Conservation (phyloP, 1,139 yeast genomes). For the Suhomyces chickasaworum region DNA sequence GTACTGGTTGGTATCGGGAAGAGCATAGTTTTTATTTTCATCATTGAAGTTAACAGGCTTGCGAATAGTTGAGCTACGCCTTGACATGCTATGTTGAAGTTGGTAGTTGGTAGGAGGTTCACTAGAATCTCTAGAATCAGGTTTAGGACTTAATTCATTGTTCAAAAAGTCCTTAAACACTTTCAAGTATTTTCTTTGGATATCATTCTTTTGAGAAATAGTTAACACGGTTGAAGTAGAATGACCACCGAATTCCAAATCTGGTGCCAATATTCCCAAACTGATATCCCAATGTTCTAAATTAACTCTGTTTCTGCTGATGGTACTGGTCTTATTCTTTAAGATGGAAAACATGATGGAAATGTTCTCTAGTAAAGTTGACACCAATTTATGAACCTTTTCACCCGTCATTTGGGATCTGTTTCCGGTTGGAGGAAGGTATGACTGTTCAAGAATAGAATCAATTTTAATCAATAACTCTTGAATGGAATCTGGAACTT, state of each 20-base stretch:
- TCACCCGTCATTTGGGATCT: slow-evolving; percentile 14
- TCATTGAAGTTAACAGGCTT: slow-evolving; percentile 15
- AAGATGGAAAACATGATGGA: slow-evolving; percentile 36
- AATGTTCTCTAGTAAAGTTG: slow-evolving; percentile 36
- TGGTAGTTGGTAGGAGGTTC: background rate
- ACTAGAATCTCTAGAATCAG: slow-evolving; percentile 7
- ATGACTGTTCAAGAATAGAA: slow-evolving; percentile 30
- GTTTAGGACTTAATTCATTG: slow-evolving; percentile 28
- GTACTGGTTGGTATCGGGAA: slow-evolving; percentile 42
- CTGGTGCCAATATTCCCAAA: slow-evolving; percentile 37
- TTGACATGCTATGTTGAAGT: slow-evolving; percentile 1
- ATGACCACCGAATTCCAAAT: slow-evolving; percentile 21
- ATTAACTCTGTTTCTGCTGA: slow-evolving; percentile 43
- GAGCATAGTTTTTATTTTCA: slow-evolving; percentile 27
- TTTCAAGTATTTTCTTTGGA: slow-evolving; percentile 37
- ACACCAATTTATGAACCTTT: slow-evolving; percentile 28
- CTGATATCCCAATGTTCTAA: slow-evolving; percentile 49
- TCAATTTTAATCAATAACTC: slow-evolving; percentile 52
- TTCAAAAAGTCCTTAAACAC: slow-evolving; percentile 39
- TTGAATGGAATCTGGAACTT: slow-evolving; percentile 71
- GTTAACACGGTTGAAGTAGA: slow-evolving; percentile 18
- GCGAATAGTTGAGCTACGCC: slow-evolving; percentile 2
- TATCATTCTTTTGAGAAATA: slow-evolving; percentile 27
- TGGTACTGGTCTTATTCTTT: slow-evolving; percentile 34
- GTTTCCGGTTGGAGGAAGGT: slow-evolving; percentile 19